phyloP scores from a whole-genome alignment of 139 green algal species.

The Desmodesmus armatus region DNA sequence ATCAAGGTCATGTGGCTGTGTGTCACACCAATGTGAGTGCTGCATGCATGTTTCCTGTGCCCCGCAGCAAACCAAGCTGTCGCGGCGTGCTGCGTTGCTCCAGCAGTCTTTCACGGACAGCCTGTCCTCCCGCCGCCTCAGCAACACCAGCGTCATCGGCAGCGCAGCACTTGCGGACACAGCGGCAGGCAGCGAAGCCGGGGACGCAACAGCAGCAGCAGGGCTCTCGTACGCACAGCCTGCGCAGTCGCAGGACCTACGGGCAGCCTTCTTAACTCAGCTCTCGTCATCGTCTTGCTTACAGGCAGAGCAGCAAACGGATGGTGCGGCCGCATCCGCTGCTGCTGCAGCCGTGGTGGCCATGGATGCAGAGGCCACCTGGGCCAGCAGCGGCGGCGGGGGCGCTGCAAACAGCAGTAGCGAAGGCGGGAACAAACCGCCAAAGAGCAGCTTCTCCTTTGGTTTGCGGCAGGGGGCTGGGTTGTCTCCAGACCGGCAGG shows the following conservation, averaged over 20 bases:
- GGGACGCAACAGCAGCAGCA: background rate
- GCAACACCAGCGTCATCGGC: background rate
- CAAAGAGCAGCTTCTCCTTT: background rate
- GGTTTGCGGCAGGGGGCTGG: background rate
- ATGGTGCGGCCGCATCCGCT: background rate
- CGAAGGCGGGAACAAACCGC: background rate
- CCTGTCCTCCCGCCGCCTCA: background rate
- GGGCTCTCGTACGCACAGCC: no score
- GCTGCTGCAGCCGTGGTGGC: background rate
- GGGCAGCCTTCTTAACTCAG: no score
- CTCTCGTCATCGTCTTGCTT: no score
- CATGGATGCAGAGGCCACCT: background rate
- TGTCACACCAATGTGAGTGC: background rate
- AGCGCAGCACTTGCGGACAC: background rate
- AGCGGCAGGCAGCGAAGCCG: background rate
- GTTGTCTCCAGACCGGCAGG: background rate
- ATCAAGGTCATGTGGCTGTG: no score
- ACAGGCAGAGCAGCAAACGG: no score
- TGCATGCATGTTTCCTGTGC: background rate
- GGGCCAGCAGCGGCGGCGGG: background rate
- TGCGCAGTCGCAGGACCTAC: no score
- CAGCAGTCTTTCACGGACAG: background rate
- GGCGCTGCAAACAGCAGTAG: no score
- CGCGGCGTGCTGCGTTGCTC: background rate
- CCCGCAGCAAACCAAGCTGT: slow-evolving; percentile 15